Evolutionary conservation across 1,284 basidiomycete genomes (phyloP).

Genomic region (Microbotryum scabiosae): DNA sequence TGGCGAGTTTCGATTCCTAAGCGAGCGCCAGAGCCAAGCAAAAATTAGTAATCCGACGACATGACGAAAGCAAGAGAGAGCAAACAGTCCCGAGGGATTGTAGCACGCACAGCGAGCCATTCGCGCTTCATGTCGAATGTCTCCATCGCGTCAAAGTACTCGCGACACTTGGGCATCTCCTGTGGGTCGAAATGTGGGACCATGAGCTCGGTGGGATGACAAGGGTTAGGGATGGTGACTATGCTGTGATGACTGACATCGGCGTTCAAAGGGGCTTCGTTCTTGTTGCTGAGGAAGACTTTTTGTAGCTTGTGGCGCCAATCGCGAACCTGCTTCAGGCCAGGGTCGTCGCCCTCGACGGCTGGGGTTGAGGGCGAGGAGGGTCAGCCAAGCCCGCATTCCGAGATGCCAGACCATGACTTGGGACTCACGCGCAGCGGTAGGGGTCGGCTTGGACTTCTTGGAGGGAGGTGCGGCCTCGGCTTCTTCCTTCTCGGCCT

Average conservation of each 20-base stretch:
- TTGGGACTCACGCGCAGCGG: constrained; percentile 5
- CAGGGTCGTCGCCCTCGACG: constrained; percentile 42
- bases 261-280: constrained; percentile 27
- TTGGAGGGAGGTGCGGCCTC: constrained; percentile 23
- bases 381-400: background rate
- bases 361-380: background rate
- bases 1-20: constrained; percentile 91
- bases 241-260: constrained; percentile 31
- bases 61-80: background rate
- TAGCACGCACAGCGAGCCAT: constrained; percentile 59
- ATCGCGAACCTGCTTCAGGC: constrained; percentile 52
- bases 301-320: constrained; percentile 89
- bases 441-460: constrained; percentile 27
- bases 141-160: constrained; percentile 72
- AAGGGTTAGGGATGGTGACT: background rate
- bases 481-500: constrained; percentile 4
- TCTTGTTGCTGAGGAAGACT: constrained; percentile 62
- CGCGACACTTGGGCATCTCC: constrained; percentile 51
- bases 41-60: background rate
- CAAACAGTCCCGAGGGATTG: constrained; percentile 1
- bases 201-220: background rate
- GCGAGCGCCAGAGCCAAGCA: too few species aligned
- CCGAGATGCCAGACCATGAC: too few species aligned
- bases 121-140: constrained; percentile 76
- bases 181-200: constrained; percentile 1